These are phyloP conservation scores for Lonicera japonica DNA, from an alignment of 129 eudicot genomes.

Conservation along the genomic window DNA sequence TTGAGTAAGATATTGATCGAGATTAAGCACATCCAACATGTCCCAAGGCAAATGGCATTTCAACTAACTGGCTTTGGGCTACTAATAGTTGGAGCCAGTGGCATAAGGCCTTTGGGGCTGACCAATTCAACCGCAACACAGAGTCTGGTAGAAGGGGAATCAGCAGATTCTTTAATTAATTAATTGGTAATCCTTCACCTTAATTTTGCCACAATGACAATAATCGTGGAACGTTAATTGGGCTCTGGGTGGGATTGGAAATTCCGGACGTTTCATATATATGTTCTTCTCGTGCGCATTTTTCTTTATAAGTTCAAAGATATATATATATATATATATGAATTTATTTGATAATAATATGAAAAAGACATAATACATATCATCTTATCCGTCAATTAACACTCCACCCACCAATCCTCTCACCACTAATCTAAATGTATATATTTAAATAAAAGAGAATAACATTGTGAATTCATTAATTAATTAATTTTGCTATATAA, in stretches of 20 bases:
- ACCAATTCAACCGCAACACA: conserved; percentile 46
- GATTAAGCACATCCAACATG: conserved; percentile 40
- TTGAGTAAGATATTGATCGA: no score
- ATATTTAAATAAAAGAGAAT: no score
- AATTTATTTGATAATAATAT: no score
- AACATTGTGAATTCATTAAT: no score
- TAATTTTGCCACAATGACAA: conserved; percentile 42
- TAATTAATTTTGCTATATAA: no score
- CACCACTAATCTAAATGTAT: no score
- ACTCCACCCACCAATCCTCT: no score
- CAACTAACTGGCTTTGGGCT: conserved; percentile 24
- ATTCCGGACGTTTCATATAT: conserved; percentile 37
- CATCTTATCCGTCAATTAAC: no score
- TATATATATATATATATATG: no score
- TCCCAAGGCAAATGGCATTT: conserved; percentile 39
- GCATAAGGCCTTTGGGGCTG: conserved; percentile 52
- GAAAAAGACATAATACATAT: no score
- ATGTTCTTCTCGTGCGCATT: conserved; percentile 39
- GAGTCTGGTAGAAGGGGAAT: conserved; percentile 42
- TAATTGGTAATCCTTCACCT: conserved; percentile 53
- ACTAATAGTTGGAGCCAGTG: conserved; percentile 39
- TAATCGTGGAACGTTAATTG: conserved; percentile 35
- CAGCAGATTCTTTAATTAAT: conserved; percentile 46
- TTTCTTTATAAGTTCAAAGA: conserved; percentile 31
- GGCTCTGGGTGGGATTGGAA: conserved; percentile 49